Conservation (phyloP, 768 basidiomycete species). For the Lentinula detonsa region DNA sequence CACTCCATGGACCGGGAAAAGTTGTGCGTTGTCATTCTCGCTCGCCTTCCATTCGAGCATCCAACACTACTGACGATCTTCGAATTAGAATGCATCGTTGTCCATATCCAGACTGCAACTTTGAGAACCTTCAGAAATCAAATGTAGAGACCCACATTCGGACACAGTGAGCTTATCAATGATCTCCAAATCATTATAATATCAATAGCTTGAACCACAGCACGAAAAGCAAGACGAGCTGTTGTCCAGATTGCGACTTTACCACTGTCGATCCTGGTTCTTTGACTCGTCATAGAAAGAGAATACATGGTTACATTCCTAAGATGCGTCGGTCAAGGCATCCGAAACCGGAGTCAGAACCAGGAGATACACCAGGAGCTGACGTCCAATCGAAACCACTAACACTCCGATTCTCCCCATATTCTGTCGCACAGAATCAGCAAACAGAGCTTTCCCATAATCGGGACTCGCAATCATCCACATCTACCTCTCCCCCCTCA, state of each 20-base stretch:
- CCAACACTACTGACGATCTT: neutral
- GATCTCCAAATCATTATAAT: neutral
- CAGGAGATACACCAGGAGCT: neutral
- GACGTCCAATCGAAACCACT: neutral
- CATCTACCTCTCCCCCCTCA: neutral
- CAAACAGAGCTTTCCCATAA: neutral
- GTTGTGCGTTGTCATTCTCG: constrained; percentile 12
- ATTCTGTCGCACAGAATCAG: neutral
- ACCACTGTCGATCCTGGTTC: constrained; percentile 15
- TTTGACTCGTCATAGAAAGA: constrained; percentile 16
- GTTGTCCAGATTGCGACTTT: constrained; percentile 15
- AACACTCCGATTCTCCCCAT: neutral
- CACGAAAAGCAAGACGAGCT: constrained; percentile 5
- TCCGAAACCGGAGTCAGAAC: neutral
- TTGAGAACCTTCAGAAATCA: constrained; percentile 15
- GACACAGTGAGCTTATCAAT: constrained; percentile 17
- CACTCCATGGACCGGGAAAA: constrained; percentile 14
- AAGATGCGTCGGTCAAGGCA: constrained; percentile 8
- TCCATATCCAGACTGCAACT: constrained; percentile 10
- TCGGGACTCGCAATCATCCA: neutral
- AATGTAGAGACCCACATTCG: constrained; percentile 18
- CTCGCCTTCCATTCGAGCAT: neutral
- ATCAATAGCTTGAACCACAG: constrained; percentile 6
- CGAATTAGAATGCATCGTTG: constrained; percentile 17
- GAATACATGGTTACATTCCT: constrained; percentile 13